Conservation (phyloP, 345 rosid genomes). For the Noccaea bulbosa region DNA sequence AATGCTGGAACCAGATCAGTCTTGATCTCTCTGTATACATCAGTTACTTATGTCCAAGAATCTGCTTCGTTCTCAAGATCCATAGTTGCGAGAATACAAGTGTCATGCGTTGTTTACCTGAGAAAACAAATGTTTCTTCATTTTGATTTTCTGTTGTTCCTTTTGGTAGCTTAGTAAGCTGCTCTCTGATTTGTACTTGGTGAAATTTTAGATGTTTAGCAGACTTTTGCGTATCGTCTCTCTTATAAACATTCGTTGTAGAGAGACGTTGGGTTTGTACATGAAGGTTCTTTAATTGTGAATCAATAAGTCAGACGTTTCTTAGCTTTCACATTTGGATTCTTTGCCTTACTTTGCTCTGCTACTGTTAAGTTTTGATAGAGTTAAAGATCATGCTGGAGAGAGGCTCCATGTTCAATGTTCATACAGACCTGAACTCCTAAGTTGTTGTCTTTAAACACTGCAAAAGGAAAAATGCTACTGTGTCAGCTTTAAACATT, state of each 20-base stretch:
- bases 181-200: conserved; percentile 2
- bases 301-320: conserved; percentile 1
- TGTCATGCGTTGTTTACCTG: background rate
- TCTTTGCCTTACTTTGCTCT: background rate
- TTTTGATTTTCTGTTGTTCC: background rate
- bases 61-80: background rate
- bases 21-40: conserved; percentile 29
- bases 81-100: background rate
- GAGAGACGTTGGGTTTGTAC: background rate
- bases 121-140: background rate
- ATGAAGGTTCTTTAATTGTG: background rate
- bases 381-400: background rate
- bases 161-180: conserved; percentile 9
- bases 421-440: background rate
- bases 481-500: conserved; percentile 4
- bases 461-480: background rate
- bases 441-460: background rate
- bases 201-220: background rate
- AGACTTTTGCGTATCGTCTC: background rate
- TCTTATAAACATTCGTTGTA: conserved; percentile 7
- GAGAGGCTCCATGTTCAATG: background rate
- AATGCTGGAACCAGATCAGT: conserved; percentile 22
- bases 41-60: background rate
- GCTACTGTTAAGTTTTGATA: background rate
- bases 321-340: conserved; percentile 8